These are phyloP conservation scores for Ophiostoma perfectum DNA, from an alignment of 2,329 filamentous ascomycete genomes.

Conservation along the genomic window DNA sequence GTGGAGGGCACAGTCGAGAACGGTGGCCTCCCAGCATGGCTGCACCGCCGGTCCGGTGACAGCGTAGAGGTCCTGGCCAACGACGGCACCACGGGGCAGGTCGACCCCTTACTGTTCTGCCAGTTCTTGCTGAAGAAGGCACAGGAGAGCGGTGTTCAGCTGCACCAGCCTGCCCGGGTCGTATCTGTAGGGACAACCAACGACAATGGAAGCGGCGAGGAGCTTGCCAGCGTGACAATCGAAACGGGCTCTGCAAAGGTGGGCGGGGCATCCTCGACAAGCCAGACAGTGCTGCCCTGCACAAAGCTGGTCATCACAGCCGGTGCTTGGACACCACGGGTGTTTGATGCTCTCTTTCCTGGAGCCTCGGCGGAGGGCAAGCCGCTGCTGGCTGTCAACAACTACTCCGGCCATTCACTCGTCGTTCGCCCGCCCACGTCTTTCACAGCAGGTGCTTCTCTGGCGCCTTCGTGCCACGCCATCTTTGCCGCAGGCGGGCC, in stretches of 20 bases:
- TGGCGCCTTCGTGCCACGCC: constrained; percentile 49
- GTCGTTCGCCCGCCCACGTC: constrained; percentile 45
- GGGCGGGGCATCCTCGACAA: constrained; percentile 17
- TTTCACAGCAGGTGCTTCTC: constrained; percentile 40
- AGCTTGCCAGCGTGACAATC: constrained; percentile 46
- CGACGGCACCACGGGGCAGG: constrained; percentile 57
- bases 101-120: constrained; percentile 64
- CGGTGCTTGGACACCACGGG: constrained; percentile 64
- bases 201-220: constrained; percentile 32
- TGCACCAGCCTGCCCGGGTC: constrained; percentile 58
- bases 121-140: constrained; percentile 58
- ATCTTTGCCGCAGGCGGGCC: constrained; percentile 57
- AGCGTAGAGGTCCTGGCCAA: constrained; percentile 57
- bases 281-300: constrained; percentile 53
- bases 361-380: constrained; percentile 35
- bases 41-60: constrained; percentile 51
- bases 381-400: constrained; percentile 50
- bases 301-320: constrained; percentile 61
- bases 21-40: constrained; percentile 48
- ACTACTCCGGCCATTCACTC: constrained; percentile 67
- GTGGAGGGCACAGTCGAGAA: background rate
- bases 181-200: constrained; percentile 48
- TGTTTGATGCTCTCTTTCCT: constrained; percentile 60
- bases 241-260: background rate
- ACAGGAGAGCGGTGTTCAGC: constrained; percentile 55